phyloP scores from a whole-genome alignment of 2,329 filamentous ascomycete genomes.

The Fusarium bulbicola region DNA sequence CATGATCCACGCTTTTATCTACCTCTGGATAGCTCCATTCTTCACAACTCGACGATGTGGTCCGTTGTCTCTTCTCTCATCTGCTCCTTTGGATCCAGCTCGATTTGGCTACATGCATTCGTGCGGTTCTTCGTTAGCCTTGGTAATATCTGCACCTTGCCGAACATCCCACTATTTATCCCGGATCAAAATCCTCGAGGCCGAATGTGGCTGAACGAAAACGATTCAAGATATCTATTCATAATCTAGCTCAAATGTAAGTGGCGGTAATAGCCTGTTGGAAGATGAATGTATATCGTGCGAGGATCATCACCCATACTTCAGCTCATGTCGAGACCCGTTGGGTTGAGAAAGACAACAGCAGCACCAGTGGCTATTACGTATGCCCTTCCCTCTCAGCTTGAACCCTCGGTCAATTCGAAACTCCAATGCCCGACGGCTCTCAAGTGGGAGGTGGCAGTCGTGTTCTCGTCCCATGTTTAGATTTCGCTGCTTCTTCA shows the following conservation, averaged over 20 bases:
- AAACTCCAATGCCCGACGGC: not conserved
- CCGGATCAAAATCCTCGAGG: not conserved
- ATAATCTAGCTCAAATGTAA: not conserved
- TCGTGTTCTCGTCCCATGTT: not conserved
- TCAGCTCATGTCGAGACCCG: not conserved
- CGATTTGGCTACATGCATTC: conserved; percentile 27
- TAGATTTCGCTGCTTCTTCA: not conserved
- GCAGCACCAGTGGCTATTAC: not conserved
- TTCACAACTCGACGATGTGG: not conserved
- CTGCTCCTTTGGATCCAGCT: not conserved
- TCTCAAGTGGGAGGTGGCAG: not conserved
- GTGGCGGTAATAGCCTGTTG: not conserved
- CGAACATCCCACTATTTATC: conserved; percentile 9
- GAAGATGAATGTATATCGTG: not conserved
- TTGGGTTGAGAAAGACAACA: not conserved
- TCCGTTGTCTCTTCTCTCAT: conserved; percentile 30
- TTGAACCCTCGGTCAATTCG: not conserved
- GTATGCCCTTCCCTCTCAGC: not conserved
- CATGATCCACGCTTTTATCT: not conserved
- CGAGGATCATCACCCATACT: not conserved
- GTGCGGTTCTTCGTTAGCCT: conserved; percentile 6
- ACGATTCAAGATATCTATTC: not conserved
- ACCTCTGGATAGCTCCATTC: not conserved
- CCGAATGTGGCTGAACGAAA: not conserved
- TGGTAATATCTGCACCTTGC: conserved; percentile 28